Evolutionary conservation across 2,329 filamentous ascomycete species (phyloP), one percentile per base, ranked within the genome.

Genomic region (Monascus ruber): DNA sequence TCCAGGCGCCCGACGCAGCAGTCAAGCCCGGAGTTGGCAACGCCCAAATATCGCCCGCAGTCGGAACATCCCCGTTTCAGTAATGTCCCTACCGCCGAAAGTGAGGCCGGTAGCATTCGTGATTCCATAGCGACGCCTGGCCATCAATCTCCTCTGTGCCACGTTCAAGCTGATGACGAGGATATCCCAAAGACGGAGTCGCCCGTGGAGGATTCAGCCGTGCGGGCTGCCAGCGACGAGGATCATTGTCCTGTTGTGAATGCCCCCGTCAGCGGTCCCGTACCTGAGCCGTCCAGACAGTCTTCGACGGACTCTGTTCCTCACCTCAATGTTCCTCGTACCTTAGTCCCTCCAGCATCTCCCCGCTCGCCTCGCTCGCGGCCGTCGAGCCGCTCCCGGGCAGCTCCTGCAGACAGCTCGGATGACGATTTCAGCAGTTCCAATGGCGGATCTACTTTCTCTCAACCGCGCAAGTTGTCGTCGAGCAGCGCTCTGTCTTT

Each of bases 11-110:
- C 45, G 61, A 71, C 60, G 44, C 43, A 59, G 32, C 59, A 59
- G 34, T 43, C 42, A 8, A 56, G 50, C 28, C 56, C 60, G 5
- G 63, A 65, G 35, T 46, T 68, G 26, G 64, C 65, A 43, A 62
- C 69, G 32, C 68, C 67, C 6, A 58, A 56, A 28, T 63, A 68
- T 40, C 73, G 84, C 40, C 84, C 83, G 2, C 68, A 75, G 45
- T 88, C 84, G 3, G 79, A 85, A 69, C 80, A 88, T 51, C 83
- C 83, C 24, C 74, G 79, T 26, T 76, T 88, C 67, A 85, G 83
- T 56, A 74, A 72, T 24, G 50, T 73, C 26, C 73, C 76, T 7
- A 50, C 54, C 36, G 50, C 53, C 11, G 47, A 53, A 34, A 51
- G 51, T 42, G 56, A 59, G 27, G 46, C 53, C 66, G 32, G 63